Evolutionary conservation across 139 green algal species (phyloP).

Genomic region (Ettlia oleoabundans): DNA sequence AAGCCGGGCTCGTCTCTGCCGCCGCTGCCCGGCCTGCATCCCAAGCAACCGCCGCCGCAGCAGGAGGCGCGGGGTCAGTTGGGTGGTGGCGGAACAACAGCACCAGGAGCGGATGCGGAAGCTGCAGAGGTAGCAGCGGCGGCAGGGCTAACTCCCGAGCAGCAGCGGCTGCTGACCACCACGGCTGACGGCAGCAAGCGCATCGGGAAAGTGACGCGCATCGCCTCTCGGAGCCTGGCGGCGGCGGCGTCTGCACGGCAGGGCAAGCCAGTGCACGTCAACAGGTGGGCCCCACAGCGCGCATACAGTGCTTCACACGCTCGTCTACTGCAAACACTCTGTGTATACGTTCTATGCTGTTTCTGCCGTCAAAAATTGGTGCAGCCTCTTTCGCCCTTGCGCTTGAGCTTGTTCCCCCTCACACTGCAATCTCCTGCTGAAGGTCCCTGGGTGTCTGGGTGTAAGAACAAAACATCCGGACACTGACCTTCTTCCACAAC

Average conservation of each 20-base stretch:
- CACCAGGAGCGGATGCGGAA: not conserved
- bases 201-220: conserved; percentile 18
- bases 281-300: not conserved
- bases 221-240: conserved; percentile 10
- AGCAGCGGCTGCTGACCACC: conserved; percentile 22
- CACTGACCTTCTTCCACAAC: no score
- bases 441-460: no score
- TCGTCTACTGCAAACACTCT: no score
- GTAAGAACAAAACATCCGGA: no score
- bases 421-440: no score
- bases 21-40: conserved; percentile 16
- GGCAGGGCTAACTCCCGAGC: not conserved
- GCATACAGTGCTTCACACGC: no score
- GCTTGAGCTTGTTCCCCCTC: no score
- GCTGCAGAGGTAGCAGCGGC: not conserved
- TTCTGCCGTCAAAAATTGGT: no score
- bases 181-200: conserved; percentile 10
- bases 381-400: no score
- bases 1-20: conserved; percentile 22
- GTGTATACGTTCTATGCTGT: no score
- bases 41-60: not conserved
- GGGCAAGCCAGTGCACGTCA: not conserved
- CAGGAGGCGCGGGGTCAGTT: no score
- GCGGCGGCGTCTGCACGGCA: conserved; percentile 21
- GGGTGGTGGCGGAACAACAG: no score